Evolutionary conservation across 2,329 filamentous ascomycete genomes (phyloP).

Genomic region (Colletotrichum musicola): DNA sequence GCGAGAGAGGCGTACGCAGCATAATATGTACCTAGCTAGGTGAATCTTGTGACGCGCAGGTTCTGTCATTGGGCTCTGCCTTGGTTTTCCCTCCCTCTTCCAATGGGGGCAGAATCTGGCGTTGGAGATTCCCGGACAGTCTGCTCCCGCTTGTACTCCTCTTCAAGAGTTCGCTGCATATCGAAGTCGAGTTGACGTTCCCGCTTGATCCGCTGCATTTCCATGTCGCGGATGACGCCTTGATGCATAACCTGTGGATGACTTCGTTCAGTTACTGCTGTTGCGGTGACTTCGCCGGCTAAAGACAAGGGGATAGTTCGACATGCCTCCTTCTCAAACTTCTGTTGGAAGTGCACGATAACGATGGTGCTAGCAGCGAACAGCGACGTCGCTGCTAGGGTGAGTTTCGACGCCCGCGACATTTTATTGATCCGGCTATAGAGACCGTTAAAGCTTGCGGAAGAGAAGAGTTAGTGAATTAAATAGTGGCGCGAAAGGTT

Average conservation of each 20-base stretch:
- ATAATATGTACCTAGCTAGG: background rate
- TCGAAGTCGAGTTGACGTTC: constrained; percentile 97
- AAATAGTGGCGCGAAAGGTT: no score
- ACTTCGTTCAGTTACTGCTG: background rate
- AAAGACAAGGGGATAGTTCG: background rate
- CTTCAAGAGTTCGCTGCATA: constrained; percentile 85
- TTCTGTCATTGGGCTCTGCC: background rate
- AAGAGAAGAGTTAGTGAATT: no score
- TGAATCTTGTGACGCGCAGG: background rate
- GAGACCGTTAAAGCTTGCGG: no score
- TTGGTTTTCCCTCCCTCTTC: background rate
- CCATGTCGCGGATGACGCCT: constrained; percentile 93
- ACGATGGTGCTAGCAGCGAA: constrained; percentile 82
- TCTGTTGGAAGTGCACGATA: constrained; percentile 91
- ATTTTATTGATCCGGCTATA: constrained; percentile 59
- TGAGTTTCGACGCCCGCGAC: constrained; percentile 92
- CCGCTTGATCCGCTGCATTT: constrained; percentile 89
- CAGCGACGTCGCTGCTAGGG: constrained; percentile 81
- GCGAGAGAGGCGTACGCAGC: no score
- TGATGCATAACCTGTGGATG: constrained; percentile 90
- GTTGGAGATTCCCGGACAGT: constrained; percentile 69
- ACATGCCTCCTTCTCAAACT: constrained; percentile 66
- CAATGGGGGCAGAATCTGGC: background rate
- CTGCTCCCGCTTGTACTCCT: constrained; percentile 91
- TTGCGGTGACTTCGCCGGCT: background rate